These are phyloP conservation scores for Mucor plumbeus DNA, from an alignment of 371 early-diverging fungal genomes.

Conservation along the genomic window DNA sequence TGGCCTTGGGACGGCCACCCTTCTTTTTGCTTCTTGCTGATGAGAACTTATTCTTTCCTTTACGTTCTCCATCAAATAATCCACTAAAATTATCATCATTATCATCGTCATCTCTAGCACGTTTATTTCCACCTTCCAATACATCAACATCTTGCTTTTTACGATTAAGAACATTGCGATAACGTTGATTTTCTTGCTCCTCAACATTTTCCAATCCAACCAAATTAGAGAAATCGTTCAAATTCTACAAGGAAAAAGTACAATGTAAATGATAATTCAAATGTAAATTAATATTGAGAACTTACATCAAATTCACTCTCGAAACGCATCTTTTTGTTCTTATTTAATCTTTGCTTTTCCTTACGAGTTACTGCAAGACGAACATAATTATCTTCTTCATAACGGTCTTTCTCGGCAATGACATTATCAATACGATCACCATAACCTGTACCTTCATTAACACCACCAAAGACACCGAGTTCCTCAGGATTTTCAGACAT, in stretches of 20 bases:
- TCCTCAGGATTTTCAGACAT: conserved; percentile 91
- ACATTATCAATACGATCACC: conserved; percentile 59
- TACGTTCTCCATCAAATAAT: conserved; percentile 25
- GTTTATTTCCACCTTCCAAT: conserved; percentile 20
- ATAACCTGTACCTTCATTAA: conserved; percentile 59
- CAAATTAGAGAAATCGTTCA: conserved; percentile 76
- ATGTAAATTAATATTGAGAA: background rate
- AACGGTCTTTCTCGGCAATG: conserved; percentile 71
- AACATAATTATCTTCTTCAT: conserved; percentile 93
- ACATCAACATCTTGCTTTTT: conserved; percentile 42
- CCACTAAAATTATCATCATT: conserved; percentile 25
- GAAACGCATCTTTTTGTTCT: conserved; percentile 65
- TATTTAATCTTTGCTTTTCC: conserved; percentile 73
- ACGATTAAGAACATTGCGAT: conserved; percentile 58
- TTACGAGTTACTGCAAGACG: conserved; percentile 79
- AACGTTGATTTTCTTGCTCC: conserved; percentile 56
- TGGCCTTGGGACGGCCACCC: conserved; percentile 15
- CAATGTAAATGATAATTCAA: background rate
- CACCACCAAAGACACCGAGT: conserved; percentile 70
- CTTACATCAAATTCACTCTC: conserved; percentile 87
- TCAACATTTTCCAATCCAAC: conserved; percentile 63
- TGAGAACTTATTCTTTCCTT: conserved; percentile 19
- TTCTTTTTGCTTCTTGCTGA: conserved; percentile 16
- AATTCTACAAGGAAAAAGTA: conserved; percentile 42
- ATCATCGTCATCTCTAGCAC: conserved; percentile 21